These are phyloP conservation scores for Annona squamosa DNA, from an alignment of 164 flowering plant species.

Conservation along the genomic window DNA sequence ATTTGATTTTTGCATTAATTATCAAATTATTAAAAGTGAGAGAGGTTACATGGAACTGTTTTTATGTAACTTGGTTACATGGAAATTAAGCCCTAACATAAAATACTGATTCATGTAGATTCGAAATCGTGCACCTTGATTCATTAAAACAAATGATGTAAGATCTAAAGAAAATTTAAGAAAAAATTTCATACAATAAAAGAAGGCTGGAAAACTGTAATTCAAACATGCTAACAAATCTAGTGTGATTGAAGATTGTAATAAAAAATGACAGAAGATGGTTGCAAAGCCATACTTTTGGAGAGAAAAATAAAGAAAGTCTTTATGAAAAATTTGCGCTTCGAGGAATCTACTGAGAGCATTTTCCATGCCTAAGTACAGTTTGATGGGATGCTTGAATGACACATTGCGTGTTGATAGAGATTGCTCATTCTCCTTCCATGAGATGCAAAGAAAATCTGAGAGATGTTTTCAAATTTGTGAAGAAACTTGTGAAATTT, in stretches of 20 bases:
- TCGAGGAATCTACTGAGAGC: background rate
- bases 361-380: conserved; percentile 63
- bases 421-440: conserved; percentile 58
- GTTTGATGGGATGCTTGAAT: conserved; percentile 89
- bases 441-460: conserved; percentile 69
- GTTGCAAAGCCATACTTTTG: too few species aligned
- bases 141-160: background rate
- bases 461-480: conserved; percentile 9
- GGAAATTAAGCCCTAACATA: background rate
- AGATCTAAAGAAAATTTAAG: background rate
- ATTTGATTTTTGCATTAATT: too few species aligned
- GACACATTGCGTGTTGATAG: conserved; percentile 70
- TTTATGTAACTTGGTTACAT: too few species aligned
- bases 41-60: too few species aligned
- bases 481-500: too few species aligned
- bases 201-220: too few species aligned
- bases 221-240: too few species aligned
- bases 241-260: too few species aligned
- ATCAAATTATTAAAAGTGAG: too few species aligned
- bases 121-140: conserved; percentile 74
- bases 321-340: background rate
- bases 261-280: too few species aligned
- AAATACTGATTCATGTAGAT: conserved; percentile 58
- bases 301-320: too few species aligned
- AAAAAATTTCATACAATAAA: background rate